Conservation (phyloP, 1,284 basidiomycete species). For the Tilletia horrida region DNA sequence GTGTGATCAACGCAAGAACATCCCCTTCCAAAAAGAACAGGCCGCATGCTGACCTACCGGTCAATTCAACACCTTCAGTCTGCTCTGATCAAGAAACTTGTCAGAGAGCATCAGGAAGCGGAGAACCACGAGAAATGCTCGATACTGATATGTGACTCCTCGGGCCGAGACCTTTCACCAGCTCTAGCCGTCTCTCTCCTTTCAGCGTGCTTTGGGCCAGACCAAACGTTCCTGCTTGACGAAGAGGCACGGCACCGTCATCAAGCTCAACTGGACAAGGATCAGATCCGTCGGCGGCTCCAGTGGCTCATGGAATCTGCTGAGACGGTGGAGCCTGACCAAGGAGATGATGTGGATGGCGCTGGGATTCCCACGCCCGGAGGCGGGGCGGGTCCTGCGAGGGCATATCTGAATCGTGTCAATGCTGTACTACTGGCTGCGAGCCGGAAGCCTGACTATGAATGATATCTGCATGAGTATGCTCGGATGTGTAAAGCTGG, state of each 20-base stretch:
- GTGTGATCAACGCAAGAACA: too few species aligned
- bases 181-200: slow-evolving; percentile 33
- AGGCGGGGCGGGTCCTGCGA: slow-evolving; percentile 66
- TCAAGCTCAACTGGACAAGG: slow-evolving; percentile 57
- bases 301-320: slow-evolving; percentile 68
- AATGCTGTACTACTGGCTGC: slow-evolving; percentile 67
- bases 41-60: not conserved
- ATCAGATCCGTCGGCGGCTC: slow-evolving; percentile 65
- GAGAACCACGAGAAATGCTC: not conserved
- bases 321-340: not conserved
- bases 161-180: slow-evolving; percentile 30
- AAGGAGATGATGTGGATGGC: not conserved
- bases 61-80: not conserved
- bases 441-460: not conserved
- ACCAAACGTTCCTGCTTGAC: slow-evolving; percentile 25
- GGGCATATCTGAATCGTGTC: slow-evolving; percentile 71
- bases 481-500: too few species aligned
- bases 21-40: too few species aligned
- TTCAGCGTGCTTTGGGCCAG: slow-evolving; percentile 46
- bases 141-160: slow-evolving; percentile 29
- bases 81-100: not conserved
- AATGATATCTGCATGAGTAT: not conserved
- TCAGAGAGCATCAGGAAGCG: not conserved
- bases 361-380: slow-evolving; percentile 61
- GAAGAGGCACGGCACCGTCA: slow-evolving; percentile 11